A percentile compares a stretch with the other conserved stretches of the same genome.
Evolutionary conservation across 2,329 filamentous ascomycete species (phyloP).

Genomic region (Nakataea oryzae): DNA sequence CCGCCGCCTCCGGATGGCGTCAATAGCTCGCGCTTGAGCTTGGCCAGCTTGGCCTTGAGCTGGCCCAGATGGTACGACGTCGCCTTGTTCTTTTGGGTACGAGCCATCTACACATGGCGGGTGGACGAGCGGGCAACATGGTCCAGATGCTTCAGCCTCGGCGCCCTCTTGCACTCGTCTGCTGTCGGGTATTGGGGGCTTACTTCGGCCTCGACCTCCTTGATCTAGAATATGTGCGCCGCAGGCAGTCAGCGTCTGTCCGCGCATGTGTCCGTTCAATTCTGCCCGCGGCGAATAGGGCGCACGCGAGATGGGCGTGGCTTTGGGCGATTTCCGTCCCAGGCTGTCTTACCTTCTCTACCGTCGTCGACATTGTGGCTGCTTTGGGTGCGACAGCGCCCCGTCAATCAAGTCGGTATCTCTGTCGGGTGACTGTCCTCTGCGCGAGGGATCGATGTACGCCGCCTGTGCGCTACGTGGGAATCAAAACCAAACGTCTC

Average conservation of each 20-base stretch:
- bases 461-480: too few species aligned
- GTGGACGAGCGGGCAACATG: background rate
- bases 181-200: constrained; percentile 16
- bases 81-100: constrained; percentile 94
- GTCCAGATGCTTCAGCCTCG: background rate
- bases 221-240: constrained; percentile 54
- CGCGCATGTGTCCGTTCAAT: constrained; percentile 6
- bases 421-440: background rate
- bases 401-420: too few species aligned
- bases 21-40: constrained; percentile 91
- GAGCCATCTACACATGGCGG: constrained; percentile 61
- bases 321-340: background rate
- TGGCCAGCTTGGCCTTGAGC: constrained; percentile 95
- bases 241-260: constrained; percentile 1
- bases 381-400: constrained; percentile 1
- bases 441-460: background rate
- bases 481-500: background rate
- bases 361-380: constrained; percentile 82
- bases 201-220: constrained; percentile 92
- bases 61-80: constrained; percentile 91
- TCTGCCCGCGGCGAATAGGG: background rate
- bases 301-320: background rate
- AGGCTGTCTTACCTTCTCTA: constrained; percentile 66
- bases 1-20: constrained; percentile 77
- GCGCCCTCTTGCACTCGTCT: background rate